Evolutionary conservation across 352 stramenopile genomes (phyloP), one percentile per base, ranked within the genome.

Genomic region (Phytophthora tubulina): DNA sequence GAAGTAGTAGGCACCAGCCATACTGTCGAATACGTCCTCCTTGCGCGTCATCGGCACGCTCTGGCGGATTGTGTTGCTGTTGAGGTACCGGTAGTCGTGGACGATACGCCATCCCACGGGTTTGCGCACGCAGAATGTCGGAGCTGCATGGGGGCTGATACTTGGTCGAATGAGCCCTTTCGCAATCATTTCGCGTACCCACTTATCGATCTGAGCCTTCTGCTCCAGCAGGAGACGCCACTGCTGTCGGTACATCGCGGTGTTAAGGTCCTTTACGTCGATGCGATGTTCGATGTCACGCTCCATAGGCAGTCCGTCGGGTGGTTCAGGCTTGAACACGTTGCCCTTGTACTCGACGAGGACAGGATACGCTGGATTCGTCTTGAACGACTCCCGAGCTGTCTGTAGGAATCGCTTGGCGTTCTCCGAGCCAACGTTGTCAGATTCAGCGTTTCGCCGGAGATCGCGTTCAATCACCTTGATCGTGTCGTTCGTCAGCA

Each of bases 51-150:
- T 77, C 36, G 70, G 60, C 13, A 73, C 60, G 8, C 57, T 55
- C 35, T 64, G 42, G 13, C 45, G 35, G 17, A 68, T 63, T 3
- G 52, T 70, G n/a, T 62, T 57, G 14, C 14, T 38, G 42, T 67
- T 68, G 6, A 81, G 41, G 33, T 65, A 61, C 7, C 70, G 64
- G 46, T 68, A 80, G 35, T 70, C 67, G 32, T 82, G 62, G 11
- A 68, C 57, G 39, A 82, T 80, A 13, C 67, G 32, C 72, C 72
- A 78, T 15, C 71, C 67, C 4, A 72, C 64, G 2, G 72, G 49
- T 38, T 82, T 78, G 2, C 58, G 53, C 0, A 80, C 56, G 42
- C 72, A 80, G 36, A 82, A 78, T 1, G 70, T 79, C 49, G 15
- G 75, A 53, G 30, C 48, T 35, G 60, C 49, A 45, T 77, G 60